phyloP scores from a whole-genome alignment of 2,329 filamentous ascomycete genomes.

The Aspergillus awamori region DNA sequence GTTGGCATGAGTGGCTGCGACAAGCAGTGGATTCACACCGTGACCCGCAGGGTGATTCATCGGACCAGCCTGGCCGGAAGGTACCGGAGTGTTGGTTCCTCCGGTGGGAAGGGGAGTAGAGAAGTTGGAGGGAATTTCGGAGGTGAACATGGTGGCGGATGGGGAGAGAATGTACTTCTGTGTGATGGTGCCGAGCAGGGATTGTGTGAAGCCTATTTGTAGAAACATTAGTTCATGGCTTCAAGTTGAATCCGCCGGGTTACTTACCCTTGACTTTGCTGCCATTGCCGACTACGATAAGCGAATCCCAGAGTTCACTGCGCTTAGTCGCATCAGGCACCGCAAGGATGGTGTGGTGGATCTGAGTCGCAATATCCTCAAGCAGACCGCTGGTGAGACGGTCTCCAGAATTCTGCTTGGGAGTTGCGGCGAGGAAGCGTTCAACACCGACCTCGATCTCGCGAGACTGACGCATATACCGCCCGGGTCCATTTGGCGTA shows the following conservation, averaged over 20 bases:
- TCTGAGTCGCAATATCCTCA: conserved; percentile 78
- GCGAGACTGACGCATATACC: conserved; percentile 54
- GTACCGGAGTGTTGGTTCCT: conserved; percentile 77
- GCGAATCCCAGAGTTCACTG: conserved; percentile 83
- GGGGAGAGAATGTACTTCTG: conserved; percentile 89
- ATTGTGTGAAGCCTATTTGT: conserved; percentile 75
- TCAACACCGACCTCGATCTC: conserved; percentile 66
- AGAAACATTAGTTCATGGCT: neutral
- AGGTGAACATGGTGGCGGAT: conserved; percentile 94
- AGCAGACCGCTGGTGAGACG: conserved; percentile 64
- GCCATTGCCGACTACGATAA: conserved; percentile 91
- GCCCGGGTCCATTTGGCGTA: conserved; percentile 51
- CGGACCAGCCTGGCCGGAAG: conserved; percentile 48
- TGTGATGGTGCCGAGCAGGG: conserved; percentile 76
- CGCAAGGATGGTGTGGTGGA: conserved; percentile 80
- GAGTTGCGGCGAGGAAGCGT: conserved; percentile 61
- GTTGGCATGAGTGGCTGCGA: conserved; percentile 72
- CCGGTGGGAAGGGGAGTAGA: conserved; percentile 89
- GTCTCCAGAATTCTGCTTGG: conserved; percentile 35
- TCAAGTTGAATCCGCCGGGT: neutral
- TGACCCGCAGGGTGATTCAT: conserved; percentile 60
- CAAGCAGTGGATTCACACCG: conserved; percentile 84
- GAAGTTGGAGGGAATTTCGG: conserved; percentile 90
- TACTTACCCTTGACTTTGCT: conserved; percentile 61
- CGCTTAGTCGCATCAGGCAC: conserved; percentile 85